Evolutionary conservation across 2,329 filamentous ascomycete species (phyloP), one percentile per base, ranked within the genome.

Genomic region (Colletotrichum shisoi): DNA sequence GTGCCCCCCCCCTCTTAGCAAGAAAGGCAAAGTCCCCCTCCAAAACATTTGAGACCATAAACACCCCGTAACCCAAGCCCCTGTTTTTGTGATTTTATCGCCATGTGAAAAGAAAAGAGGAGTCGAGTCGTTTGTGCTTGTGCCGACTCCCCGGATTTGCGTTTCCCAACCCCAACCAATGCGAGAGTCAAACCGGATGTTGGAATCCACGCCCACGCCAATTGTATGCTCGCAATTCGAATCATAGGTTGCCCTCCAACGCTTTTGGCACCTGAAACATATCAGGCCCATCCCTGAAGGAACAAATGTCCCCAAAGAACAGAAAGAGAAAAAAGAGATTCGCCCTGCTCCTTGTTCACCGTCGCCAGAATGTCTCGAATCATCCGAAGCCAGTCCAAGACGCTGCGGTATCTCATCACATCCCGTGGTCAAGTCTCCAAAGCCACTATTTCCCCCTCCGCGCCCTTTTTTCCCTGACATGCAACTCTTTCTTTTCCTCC

Each of bases 81-180:
- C 62, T 62, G 45, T 62, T 66, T 68, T 68, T 68, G 51, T 68
- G 63, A 48, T 68, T 67, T 68, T 68, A 31, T 68, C 57, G 66
- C 57, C 63, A 31, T 67, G 48, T 68, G 53, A 68, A 21, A 34
- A 39, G 48, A 34, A 63, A 49, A 60, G 53, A 64, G 57, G 54
- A 54, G 57, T 62, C 56, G 31, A 34, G 19, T 60, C 51, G 45
- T 62, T 58, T 57, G 66, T 68, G 49, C 42, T 48, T 62, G 51
- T 56, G 40, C 37, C 52, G 67, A 62, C 62, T 68, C 62, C 62
- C 63, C 66, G 57, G 57, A 68, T 68, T 62, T 68, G 63, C 53
- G 62, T 67, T 61, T 57, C 57, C 65, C 42, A 65, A 49, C 64
- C 62, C 63, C 63, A 62, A 67, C 51, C 66, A 51, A 31, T 67